Evolutionary conservation across 768 basidiomycete species (phyloP).

Genomic region (Hortiboletus campestris): DNA sequence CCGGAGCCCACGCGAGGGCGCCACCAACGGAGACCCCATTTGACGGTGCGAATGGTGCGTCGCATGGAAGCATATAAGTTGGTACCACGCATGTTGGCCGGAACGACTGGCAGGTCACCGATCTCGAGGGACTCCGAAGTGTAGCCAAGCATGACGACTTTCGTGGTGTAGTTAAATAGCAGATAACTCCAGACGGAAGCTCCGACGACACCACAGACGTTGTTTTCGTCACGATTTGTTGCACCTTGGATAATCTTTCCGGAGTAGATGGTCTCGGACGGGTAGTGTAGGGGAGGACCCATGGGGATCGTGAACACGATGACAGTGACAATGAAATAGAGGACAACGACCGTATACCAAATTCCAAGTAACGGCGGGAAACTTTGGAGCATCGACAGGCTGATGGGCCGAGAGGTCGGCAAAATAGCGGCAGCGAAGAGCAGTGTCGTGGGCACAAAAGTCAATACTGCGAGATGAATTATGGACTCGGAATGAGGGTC

Average conservation of each 20-base stretch:
- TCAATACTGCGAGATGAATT: constrained; percentile 61
- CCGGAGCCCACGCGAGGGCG: constrained; percentile 59
- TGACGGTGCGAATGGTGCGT: constrained; percentile 47
- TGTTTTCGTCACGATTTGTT: constrained; percentile 65
- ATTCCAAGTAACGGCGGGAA: constrained; percentile 31
- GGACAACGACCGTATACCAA: constrained; percentile 52
- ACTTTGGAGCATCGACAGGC: constrained; percentile 25
- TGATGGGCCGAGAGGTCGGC: constrained; percentile 44
- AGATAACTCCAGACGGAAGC: constrained; percentile 46
- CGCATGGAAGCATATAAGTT: constrained; percentile 67
- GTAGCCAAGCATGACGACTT: constrained; percentile 83
- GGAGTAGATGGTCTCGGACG: constrained; percentile 71
- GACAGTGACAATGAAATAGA: constrained; percentile 47
- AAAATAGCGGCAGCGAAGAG: constrained; percentile 53
- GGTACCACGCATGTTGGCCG: constrained; percentile 66
- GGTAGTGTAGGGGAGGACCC: constrained; percentile 75
- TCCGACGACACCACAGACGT: constrained; percentile 64
- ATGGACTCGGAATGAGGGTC: constrained; percentile 44
- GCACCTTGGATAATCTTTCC: constrained; percentile 59
- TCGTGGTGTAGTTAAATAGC: constrained; percentile 86
- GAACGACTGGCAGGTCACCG: constrained; percentile 82
- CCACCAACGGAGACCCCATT: constrained; percentile 56
- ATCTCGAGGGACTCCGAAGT: constrained; percentile 73
- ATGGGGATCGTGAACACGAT: constrained; percentile 55
- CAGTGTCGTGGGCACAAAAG: constrained; percentile 45